Conservation (phyloP, 257 asterid species). For the Lantana camara region DNA sequence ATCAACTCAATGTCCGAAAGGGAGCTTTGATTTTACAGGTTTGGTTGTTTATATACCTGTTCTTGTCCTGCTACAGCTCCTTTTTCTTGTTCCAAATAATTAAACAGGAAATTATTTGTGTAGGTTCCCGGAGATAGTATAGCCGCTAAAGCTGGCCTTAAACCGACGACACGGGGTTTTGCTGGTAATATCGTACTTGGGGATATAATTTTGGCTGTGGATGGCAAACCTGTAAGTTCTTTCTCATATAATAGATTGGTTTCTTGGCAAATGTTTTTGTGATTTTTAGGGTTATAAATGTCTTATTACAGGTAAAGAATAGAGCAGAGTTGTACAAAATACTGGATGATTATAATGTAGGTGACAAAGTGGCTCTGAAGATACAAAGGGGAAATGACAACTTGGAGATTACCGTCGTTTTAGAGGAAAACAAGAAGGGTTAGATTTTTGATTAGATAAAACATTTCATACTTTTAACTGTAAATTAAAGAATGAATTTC, state of each 20-base stretch:
- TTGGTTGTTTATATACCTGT: background rate
- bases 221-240: slow-evolving; percentile 67
- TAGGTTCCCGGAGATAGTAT: slow-evolving; percentile 79
- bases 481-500: too few relatives aligned
- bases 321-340: slow-evolving; percentile 71
- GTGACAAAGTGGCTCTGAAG: slow-evolving; percentile 67
- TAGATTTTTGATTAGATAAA: background rate
- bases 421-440: slow-evolving; percentile 57
- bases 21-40: slow-evolving; percentile 92
- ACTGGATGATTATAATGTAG: slow-evolving; percentile 74
- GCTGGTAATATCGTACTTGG: slow-evolving; percentile 91
- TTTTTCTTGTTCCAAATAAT: background rate
- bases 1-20: slow-evolving; percentile 88
- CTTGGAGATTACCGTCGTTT: slow-evolving; percentile 62
- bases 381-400: slow-evolving; percentile 60
- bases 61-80: background rate
- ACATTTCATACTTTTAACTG: too few relatives aligned
- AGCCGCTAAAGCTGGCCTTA: slow-evolving; percentile 78
- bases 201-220: slow-evolving; percentile 76
- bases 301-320: slow-evolving; percentile 60
- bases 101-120: background rate
- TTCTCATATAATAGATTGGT: background rate
- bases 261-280: background rate
- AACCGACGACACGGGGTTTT: slow-evolving; percentile 84
- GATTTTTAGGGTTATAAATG: slow-evolving; percentile 10